Evolutionary conservation across 192 early-diverging fungal species (phyloP).

Genomic region (Rhizophagus sp.): DNA sequence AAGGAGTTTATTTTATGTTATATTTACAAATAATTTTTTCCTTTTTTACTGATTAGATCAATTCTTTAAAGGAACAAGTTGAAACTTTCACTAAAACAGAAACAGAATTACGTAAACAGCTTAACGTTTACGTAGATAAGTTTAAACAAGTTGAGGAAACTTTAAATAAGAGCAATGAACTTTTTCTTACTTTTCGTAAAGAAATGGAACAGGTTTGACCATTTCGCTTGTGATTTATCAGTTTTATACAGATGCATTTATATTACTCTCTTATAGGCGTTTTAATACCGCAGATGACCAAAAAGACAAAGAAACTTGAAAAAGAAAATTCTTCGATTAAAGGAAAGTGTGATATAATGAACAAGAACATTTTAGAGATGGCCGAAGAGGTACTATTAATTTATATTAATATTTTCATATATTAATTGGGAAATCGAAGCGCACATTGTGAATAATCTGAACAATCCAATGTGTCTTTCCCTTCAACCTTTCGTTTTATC

Average conservation of each 20-base stretch:
- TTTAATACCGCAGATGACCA: constrained; percentile 50
- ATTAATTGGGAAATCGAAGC: no score
- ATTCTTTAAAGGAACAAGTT: constrained; percentile 48
- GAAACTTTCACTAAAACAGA: constrained; percentile 55
- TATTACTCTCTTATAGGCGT: constrained; percentile 24
- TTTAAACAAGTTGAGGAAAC: constrained; percentile 68
- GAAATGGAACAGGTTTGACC: constrained; percentile 57
- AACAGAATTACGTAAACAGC: constrained; percentile 57
- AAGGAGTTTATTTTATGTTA: not conserved
- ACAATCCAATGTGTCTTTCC: no score
- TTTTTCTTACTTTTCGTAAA: constrained; percentile 63
- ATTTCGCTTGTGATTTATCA: not conserved
- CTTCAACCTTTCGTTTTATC: not conserved
- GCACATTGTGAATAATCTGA: no score
- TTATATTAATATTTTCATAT: not conserved
- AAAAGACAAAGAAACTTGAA: constrained; percentile 59
- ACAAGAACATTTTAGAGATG: constrained; percentile 60
- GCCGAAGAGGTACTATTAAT: constrained; percentile 47
- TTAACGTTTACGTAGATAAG: constrained; percentile 63
- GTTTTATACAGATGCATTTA: constrained; percentile 5
- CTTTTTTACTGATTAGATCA: not conserved
- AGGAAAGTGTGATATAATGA: constrained; percentile 60
- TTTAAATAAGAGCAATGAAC: constrained; percentile 62
- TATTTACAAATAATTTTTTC: not conserved
- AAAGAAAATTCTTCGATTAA: constrained; percentile 55